Base-by-base conservation (phyloP, 371 early-diverging fungal genomes). In the Phascolomyces articulosus region DNA sequence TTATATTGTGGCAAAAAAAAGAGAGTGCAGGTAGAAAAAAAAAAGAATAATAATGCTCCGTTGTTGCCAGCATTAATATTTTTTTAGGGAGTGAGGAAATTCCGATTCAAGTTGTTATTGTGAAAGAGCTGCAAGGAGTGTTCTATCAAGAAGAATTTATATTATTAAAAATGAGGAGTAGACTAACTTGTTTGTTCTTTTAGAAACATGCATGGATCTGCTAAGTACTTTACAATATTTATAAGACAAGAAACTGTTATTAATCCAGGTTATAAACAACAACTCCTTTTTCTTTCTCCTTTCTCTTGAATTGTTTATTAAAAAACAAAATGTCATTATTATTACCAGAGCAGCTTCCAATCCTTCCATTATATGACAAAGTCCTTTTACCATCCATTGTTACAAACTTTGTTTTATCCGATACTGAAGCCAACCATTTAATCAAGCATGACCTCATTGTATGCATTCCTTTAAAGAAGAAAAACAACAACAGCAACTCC, bases 331-430 rank as follows among this genome's bases (percentile, higher is more conserved):
- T 38, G 28, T n/a, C 41, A 18, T 27, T n/a, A n/a, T n/a, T n/a
- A n/a, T n/a, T 64, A 27, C 68, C 68, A 31, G 20, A 34, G 2
- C 58, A 38, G 11, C 38, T 78, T 23, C 71, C 73, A n/a, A 55
- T 73, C 13, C 40, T 79, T 16, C 73, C 74, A 8, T 58, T 78
- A 41, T 18, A n/a, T 8, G 48, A 71, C 23, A 58, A 67, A 49
- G 79, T 78, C 3, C 24, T 78, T 15, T 34, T 73, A 48, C 79
- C 79, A 38, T 70, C 69, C 20, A 78, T 75, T 24, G 61, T 69
- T 4, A 68, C 68, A 6, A 65, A 64, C 2, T 40, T 67, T n/a
- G 58, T 38, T 1, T 26, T 79, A 20, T 55, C 47, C 3, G 57
- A 40, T 21, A 27, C 56, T 23, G 79, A 75, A 60, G 67, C 69